These are phyloP conservation scores for Rhododendron williamsianum DNA, from an alignment of 148 eudicot genomes.

Conservation along the genomic window DNA sequence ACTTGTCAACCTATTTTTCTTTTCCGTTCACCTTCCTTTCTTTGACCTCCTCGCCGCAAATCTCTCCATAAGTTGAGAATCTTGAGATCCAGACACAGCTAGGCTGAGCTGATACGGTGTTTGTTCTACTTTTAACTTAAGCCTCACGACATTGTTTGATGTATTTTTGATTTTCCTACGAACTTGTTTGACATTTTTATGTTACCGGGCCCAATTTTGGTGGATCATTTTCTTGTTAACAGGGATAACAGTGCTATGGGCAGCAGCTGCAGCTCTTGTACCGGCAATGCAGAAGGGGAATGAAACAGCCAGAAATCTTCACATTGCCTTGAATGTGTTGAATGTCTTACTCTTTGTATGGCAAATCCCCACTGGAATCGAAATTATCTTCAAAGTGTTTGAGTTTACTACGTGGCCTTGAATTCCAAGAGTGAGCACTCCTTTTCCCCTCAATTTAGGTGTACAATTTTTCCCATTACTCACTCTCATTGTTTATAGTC, in stretches of 20 bases:
- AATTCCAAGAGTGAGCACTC: conserved; percentile 4
- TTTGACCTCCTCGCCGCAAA: not conserved
- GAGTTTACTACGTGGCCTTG: conserved; percentile 95
- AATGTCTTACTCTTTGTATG: conserved; percentile 74
- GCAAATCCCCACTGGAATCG: conserved; percentile 95
- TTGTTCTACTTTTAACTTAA: not conserved
- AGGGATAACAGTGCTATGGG: conserved; percentile 96
- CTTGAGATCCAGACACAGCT: not conserved
- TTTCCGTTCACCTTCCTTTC: not conserved
- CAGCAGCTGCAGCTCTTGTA: conserved; percentile 87
- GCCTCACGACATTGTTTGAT: not conserved
- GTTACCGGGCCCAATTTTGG: not conserved
- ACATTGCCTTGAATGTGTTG: conserved; percentile 72
- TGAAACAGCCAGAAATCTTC: conserved; percentile 90
- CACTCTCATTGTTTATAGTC: not conserved
- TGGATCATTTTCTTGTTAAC: conserved; percentile 15
- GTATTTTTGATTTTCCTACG: not conserved
- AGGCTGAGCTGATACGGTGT: not conserved
- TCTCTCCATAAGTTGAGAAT: not conserved
- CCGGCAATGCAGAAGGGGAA: conserved; percentile 98
- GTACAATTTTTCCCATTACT: not conserved
- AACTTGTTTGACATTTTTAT: not conserved
- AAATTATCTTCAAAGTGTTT: conserved; percentile 76
- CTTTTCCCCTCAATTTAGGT: not conserved
- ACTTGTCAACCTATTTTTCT: not conserved